Percentiles rank a stretch among this genome's conserved stretches.
These are phyloP conservation scores for Diaporthe citrichinensis DNA, from an alignment of 2,329 filamentous ascomycete species.

Conservation along the genomic window DNA sequence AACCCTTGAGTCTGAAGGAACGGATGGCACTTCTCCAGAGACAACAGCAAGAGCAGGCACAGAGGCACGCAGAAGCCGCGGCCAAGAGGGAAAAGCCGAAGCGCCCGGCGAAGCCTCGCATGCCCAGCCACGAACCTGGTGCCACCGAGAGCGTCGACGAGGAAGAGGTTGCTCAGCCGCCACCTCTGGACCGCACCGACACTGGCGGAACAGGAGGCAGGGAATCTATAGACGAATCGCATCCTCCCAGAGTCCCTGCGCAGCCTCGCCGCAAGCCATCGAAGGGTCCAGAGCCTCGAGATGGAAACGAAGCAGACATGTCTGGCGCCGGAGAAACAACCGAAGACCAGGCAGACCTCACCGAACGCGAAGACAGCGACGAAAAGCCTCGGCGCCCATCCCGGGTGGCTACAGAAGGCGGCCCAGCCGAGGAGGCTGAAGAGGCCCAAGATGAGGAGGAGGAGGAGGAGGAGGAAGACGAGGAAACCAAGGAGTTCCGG, in stretches of 20 bases:
- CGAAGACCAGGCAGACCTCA: slow-evolving; percentile 70
- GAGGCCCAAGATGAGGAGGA: slow-evolving; percentile 66
- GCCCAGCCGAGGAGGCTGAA: slow-evolving; percentile 54
- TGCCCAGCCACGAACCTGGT: slow-evolving; percentile 61
- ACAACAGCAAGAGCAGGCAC: slow-evolving; percentile 91
- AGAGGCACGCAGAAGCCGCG: slow-evolving; percentile 82
- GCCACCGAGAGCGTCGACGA: slow-evolving; percentile 47
- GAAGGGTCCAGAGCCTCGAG: slow-evolving; percentile 63
- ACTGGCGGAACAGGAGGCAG: slow-evolving; percentile 63
- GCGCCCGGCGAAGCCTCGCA: slow-evolving; percentile 74
- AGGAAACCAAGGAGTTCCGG: slow-evolving; percentile 88
- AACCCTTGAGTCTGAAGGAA: slow-evolving; percentile 94
- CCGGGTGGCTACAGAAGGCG: slow-evolving; percentile 56
- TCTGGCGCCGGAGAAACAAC: slow-evolving; percentile 75
- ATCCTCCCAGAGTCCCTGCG: slow-evolving; percentile 55
- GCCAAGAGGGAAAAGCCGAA: slow-evolving; percentile 92
- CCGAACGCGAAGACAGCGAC: slow-evolving; percentile 82
- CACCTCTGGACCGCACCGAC: slow-evolving; percentile 60
- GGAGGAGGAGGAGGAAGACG: slow-evolving; percentile 84
- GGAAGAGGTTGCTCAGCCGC: slow-evolving; percentile 53
- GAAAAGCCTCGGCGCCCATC: slow-evolving; percentile 63
- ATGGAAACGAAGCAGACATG: slow-evolving; percentile 76
- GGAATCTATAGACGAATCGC: slow-evolving; percentile 66
- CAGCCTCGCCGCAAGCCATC: slow-evolving; percentile 65
- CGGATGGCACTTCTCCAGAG: slow-evolving; percentile 94